Base-by-base conservation (phyloP, 805 yeast genomes). In the Ogataea degrootiae region DNA sequence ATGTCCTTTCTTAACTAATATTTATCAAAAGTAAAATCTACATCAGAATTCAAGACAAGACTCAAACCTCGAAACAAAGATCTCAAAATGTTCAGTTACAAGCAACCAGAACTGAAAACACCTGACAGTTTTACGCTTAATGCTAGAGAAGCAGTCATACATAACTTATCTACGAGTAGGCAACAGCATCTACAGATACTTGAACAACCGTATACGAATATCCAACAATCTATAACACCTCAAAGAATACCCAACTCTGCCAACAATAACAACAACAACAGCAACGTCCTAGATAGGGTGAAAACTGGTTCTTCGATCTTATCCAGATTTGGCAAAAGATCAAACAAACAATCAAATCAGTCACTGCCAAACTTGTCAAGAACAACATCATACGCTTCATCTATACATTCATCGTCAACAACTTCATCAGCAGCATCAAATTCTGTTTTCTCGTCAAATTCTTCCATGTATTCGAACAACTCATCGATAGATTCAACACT, bases 91-190 rank as follows among this genome's bases (percentile, higher is more conserved):
- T 56, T 45, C 39, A 48, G 47, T 22, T 49, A 49, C 33, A 50
- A 48, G 42, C 51, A 50, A 14, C 52, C 52, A 34, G 42, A 52
- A 5, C 39, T 53, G n/a, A 49, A 45, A 21, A 53, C 63, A 1
- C 66, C 66, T 0, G 53, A 49, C 4, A 52, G 50, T 46, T 60
- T 62, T 41, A 61, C 58, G 5, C 56, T 50, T 34, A 54, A 52
- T 37, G 66, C 66, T 5, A 51, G 66, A 19, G 51, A 50, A 31
- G 54, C 44, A 3, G 64, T 62, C 15, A 44, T 54, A 17, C 50
- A 47, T 38, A 58, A 60, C 34, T 45, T 61, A 8, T 42, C 47
- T 37, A 21, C 41, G 39, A 16, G 37, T 7, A 37, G 26, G 26
- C 17, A 37, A 6, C 21, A 15, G 2, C 15, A 11, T 11, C 11